phyloP scores from a whole-genome alignment of 345 rosid genomes.

The Melastoma malabathricum region DNA sequence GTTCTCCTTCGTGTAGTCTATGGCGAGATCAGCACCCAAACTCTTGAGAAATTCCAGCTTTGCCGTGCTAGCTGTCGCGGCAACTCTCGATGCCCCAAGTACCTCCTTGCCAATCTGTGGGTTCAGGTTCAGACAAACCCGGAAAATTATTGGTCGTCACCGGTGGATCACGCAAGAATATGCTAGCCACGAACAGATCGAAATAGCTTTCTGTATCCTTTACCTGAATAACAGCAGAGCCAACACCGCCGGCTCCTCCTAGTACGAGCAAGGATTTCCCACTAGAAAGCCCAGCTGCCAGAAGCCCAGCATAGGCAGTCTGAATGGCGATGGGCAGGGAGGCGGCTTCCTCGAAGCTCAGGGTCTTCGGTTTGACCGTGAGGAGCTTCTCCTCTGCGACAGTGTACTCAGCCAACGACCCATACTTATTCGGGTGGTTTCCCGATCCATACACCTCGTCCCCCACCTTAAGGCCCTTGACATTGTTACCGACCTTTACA shows the following conservation, averaged over 20 bases:
- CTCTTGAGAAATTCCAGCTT: conserved; percentile 54
- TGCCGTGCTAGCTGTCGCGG: conserved; percentile 67
- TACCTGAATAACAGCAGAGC: conserved; percentile 81
- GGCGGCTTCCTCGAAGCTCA: conserved; percentile 67
- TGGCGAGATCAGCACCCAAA: conserved; percentile 70
- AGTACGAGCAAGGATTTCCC: conserved; percentile 74
- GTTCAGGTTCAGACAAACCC: neutral
- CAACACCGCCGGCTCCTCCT: conserved; percentile 91
- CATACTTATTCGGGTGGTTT: conserved; percentile 58
- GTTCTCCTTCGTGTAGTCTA: conserved; percentile 73
- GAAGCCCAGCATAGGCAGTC: conserved; percentile 70
- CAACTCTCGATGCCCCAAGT: conserved; percentile 58
- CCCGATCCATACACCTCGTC: conserved; percentile 72
- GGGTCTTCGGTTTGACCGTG: conserved; percentile 55
- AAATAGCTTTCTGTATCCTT: neutral
- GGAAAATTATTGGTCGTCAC: neutral
- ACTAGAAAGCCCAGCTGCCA: conserved; percentile 51
- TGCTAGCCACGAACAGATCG: neutral
- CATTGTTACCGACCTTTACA: conserved; percentile 49
- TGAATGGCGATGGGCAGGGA: conserved; percentile 66
- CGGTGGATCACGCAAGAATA: neutral
- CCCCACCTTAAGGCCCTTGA: conserved; percentile 55
- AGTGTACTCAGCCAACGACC: conserved; percentile 67
- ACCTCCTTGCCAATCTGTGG: conserved; percentile 63
- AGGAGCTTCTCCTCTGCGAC: conserved; percentile 68